Percentiles rank a stretch among this genome's conserved stretches.
These are phyloP conservation scores for Neofusicoccum umdonicola DNA, from an alignment of 2,329 filamentous ascomycete species.

Conservation along the genomic window DNA sequence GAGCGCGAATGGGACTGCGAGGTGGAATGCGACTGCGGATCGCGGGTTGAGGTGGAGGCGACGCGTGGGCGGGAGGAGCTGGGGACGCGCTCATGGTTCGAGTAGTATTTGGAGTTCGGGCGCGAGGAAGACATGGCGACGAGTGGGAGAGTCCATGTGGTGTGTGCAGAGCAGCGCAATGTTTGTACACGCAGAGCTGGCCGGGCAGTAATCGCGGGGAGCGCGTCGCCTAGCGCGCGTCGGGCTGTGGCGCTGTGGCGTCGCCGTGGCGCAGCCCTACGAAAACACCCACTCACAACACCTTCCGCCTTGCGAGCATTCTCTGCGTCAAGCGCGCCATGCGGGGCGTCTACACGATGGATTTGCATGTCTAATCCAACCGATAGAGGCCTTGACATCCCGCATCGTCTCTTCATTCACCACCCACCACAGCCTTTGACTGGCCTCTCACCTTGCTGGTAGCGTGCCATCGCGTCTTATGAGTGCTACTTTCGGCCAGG, in stretches of 20 bases:
- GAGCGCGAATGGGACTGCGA: slow-evolving; percentile 10
- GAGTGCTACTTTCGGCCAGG: no score
- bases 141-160: slow-evolving; percentile 27
- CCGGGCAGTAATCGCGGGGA: slow-evolving; percentile 14
- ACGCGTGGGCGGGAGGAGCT: slow-evolving; percentile 36
- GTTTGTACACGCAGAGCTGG: slow-evolving; percentile 13
- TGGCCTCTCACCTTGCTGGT: no score
- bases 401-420: no score
- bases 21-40: slow-evolving; percentile 14
- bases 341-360: no score
- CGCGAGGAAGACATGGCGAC: slow-evolving; percentile 34
- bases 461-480: no score
- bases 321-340: no score
- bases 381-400: no score
- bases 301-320: no score
- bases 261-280: background rate
- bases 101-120: slow-evolving; percentile 29
- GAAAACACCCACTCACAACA: background rate
- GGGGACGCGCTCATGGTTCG: slow-evolving; percentile 33
- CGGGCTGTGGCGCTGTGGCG: background rate
- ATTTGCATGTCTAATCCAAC: no score
- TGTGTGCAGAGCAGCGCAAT: background rate
- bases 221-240: slow-evolving; percentile 9
- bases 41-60: slow-evolving; percentile 23
- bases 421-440: no score